Percentiles rank a stretch among this genome's conserved stretches.
phyloP scores from a whole-genome alignment of 164 flowering plant species.

The Houttuynia cordata region DNA sequence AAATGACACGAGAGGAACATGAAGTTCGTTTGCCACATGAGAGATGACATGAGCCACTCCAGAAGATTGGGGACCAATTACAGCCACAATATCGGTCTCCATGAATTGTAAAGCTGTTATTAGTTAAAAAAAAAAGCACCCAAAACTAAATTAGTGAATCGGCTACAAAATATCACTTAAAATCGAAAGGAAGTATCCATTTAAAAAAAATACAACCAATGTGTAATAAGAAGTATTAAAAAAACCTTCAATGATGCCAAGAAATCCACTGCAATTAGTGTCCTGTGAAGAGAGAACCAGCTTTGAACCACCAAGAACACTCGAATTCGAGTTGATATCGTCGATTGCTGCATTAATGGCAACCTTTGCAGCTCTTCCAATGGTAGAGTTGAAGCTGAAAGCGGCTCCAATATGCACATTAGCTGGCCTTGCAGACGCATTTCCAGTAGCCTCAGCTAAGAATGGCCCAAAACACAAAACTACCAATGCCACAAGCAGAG shows the following conservation, averaged over 20 bases:
- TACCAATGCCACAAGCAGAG: constrained; percentile 19
- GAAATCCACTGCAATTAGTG: constrained; percentile 66
- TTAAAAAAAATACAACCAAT: background rate
- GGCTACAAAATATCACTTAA: too few species aligned
- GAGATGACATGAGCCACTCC: constrained; percentile 68
- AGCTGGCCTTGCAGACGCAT: constrained; percentile 48
- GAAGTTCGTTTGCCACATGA: constrained; percentile 66
- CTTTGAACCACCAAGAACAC: constrained; percentile 52
- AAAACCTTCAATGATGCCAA: constrained; percentile 71
- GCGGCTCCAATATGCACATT: constrained; percentile 71
- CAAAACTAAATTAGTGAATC: background rate
- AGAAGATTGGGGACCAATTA: constrained; percentile 86
- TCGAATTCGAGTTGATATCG: constrained; percentile 67
- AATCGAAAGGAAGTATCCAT: too few species aligned
- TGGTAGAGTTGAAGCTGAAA: constrained; percentile 60
- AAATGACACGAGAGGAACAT: constrained; percentile 79
- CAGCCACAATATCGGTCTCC: constrained; percentile 66
- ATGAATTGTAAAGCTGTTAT: constrained; percentile 61
- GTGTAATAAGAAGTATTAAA: constrained; percentile 1
- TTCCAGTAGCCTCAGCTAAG: constrained; percentile 17
- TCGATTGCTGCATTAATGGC: constrained; percentile 75
- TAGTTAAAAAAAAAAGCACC: background rate
- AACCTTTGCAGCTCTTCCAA: constrained; percentile 77
- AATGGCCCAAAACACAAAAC: constrained; percentile 18
- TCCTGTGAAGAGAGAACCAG: constrained; percentile 36